phyloP scores from a whole-genome alignment of 1,284 basidiomycete species.

The Pyrrhoderma noxium region DNA sequence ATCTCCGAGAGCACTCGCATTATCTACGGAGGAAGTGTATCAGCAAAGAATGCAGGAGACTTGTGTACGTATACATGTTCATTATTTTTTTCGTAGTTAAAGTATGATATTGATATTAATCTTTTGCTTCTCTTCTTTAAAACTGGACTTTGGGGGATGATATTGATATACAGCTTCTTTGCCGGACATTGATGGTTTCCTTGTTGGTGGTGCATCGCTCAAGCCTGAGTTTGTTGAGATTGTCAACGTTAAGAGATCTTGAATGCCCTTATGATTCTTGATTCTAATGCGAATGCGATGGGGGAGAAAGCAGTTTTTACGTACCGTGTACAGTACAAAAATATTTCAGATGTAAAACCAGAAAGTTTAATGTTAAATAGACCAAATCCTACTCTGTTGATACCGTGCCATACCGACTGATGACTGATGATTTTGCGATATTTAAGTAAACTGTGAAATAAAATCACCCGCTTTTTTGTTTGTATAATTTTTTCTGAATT shows the following conservation, averaged over 20 bases:
- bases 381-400: too few species aligned
- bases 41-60: conserved; percentile 81
- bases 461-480: too few species aligned
- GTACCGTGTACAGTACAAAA: too few species aligned
- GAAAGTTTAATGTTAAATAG: too few species aligned
- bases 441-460: too few species aligned
- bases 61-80: conserved; percentile 48
- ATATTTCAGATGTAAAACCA: too few species aligned
- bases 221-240: conserved; percentile 97
- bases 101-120: too few species aligned
- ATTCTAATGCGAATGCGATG: background rate
- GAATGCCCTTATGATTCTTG: too few species aligned
- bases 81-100: conserved; percentile 1
- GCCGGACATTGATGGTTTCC: conserved; percentile 95
- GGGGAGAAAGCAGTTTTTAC: background rate
- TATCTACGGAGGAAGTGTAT: conserved; percentile 96
- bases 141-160: background rate
- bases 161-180: conserved; percentile 46
- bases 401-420: too few species aligned
- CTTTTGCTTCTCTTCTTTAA: background rate
- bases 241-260: conserved; percentile 58
- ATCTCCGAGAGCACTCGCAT: conserved; percentile 79
- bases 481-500: too few species aligned
- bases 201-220: conserved; percentile 95
- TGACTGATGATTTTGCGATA: too few species aligned